Base-by-base conservation (phyloP, 1,284 basidiomycete species). In the Meripilus lineatus region DNA sequence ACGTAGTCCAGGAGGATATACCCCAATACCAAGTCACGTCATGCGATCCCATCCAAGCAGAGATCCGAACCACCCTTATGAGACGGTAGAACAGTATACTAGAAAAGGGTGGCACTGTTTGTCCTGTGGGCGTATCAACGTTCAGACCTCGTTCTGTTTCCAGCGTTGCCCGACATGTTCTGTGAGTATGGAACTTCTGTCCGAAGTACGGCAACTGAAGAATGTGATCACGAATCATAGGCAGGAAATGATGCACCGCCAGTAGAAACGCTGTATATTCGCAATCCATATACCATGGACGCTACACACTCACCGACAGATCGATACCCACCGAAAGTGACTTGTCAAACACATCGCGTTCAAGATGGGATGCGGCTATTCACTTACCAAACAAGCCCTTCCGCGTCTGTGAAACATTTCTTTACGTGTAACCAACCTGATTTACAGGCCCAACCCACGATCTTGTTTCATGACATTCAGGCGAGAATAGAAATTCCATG, bases 61-160 rank as follows among this genome's bases (percentile, higher is more conserved):
- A 26, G n/a, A n/a, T n/a, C n/a, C n/a, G n/a, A n/a, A n/a, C n/a
- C n/a, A n/a, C n/a, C n/a, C n/a, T n/a, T n/a, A n/a, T n/a, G n/a
- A n/a, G n/a, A n/a, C n/a, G n/a, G n/a, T n/a, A n/a, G n/a, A n/a
- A n/a, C n/a, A n/a, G n/a, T n/a, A n/a, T n/a, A 44, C 41, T 11
- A 21, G 45, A 24, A 41, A 42, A 20, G 69, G 69, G 6, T 70
- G 70, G 70, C 63, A 61, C 36, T 70, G 69, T 45, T 48, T 25
- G 7, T 36, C 41, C 3, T 70, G 69, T 26, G 68, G 70, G 6
- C 53, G 61, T 49, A 56, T 71, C n/a, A 70, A 70, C 32, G 48
- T 54, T 6, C 69, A 70, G 46, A 49, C 49, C 4, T 58, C 55
- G 24, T 55, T 70, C 43, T 64, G 69, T 38, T 60, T 59, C 32